Percentiles rank a stretch among this genome's conserved stretches.
Conservation (phyloP, 176 grass and related monocot species). For the Raddia distichophylla region DNA sequence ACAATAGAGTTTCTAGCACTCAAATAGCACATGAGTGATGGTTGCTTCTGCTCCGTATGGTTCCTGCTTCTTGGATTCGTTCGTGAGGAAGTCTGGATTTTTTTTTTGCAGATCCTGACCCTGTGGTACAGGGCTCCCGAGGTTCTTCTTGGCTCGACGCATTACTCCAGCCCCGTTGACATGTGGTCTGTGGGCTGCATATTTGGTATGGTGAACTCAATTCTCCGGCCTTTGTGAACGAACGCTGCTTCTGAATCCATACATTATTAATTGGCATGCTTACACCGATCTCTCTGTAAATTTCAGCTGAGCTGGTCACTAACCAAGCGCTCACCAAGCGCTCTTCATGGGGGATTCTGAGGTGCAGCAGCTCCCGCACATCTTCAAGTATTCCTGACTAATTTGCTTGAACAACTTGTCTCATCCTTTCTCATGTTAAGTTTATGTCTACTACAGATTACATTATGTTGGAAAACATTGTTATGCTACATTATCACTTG, state of each 20-base stretch:
- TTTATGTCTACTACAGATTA: no score
- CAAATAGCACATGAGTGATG: background rate
- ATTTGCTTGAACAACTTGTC: no score
- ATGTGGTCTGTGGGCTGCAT: conserved; percentile 98
- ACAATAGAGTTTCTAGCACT: no score
- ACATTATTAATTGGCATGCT: background rate
- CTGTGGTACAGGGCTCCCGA: conserved; percentile 99
- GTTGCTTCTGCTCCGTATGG: background rate
- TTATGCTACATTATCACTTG: no score
- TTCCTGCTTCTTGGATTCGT: conserved; percentile 1
- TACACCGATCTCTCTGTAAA: conserved; percentile 32
- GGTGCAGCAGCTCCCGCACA: conserved; percentile 91
- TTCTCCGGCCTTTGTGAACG: background rate
- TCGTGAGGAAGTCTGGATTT: background rate
- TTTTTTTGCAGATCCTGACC: conserved; percentile 76
- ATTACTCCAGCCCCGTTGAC: conserved; percentile 89
- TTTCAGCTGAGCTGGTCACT: conserved; percentile 78
- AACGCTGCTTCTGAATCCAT: background rate
- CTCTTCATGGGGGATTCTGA: conserved; percentile 88
- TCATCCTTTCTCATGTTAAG: no score
- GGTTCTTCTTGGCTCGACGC: conserved; percentile 83
- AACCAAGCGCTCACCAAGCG: no score
- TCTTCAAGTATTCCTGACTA: conserved; percentile 96
- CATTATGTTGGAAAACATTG: no score
- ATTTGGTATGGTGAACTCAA: conserved; percentile 61